These are phyloP conservation scores for Solanum okadae DNA, from an alignment of 257 asterid genomes.

Conservation along the genomic window DNA sequence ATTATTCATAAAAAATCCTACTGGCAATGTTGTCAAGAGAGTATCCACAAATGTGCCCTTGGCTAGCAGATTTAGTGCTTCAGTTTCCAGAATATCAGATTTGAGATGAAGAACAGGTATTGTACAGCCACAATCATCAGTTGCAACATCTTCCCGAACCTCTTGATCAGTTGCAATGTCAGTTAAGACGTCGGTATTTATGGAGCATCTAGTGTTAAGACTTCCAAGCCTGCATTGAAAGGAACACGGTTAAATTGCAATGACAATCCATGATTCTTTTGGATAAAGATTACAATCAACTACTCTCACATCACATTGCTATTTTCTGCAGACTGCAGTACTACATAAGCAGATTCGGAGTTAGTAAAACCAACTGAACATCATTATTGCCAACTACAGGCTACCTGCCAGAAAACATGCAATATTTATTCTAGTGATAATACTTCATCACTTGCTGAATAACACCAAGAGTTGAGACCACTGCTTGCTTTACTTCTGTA, in stretches of 20 bases:
- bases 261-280: not conserved
- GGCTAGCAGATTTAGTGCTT: slow-evolving; percentile 50
- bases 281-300: not conserved
- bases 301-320: not conserved
- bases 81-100: slow-evolving; percentile 59
- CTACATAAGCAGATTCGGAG: not conserved
- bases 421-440: not conserved
- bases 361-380: not conserved
- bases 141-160: slow-evolving; percentile 24
- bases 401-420: not conserved
- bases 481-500: not conserved
- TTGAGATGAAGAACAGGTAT: slow-evolving; percentile 52
- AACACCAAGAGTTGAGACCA: not conserved
- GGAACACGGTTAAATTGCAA: not conserved
- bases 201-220: slow-evolving; percentile 50
- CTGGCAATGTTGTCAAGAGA: slow-evolving; percentile 73
- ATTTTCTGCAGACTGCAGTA: not conserved
- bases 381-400: not conserved
- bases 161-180: slow-evolving; percentile 39
- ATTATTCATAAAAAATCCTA: slow-evolving; percentile 16
- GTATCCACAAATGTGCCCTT: slow-evolving; percentile 50
- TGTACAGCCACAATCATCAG: slow-evolving; percentile 35
- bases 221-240: slow-evolving; percentile 37
- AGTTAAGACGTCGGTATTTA: slow-evolving; percentile 44
- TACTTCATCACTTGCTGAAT: not conserved